A percentile compares a stretch with the other conserved stretches of the same genome.
Evolutionary conservation across 176 grass and related monocot genomes (phyloP).

Genomic region (Pharus latifolius): DNA sequence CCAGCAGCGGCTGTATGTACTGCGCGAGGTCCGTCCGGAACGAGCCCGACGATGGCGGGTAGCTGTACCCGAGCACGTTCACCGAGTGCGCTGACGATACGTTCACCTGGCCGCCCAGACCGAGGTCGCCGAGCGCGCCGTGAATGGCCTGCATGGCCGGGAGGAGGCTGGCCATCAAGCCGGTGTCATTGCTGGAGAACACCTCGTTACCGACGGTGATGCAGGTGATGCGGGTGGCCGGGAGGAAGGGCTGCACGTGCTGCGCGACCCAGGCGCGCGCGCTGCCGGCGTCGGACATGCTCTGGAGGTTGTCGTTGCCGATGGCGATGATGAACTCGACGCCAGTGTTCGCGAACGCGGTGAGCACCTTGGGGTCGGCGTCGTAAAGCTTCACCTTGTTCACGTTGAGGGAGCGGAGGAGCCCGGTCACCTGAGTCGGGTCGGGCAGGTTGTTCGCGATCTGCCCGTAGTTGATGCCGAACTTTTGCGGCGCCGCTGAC

Average conservation of each 20-base stretch:
- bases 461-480: conserved; percentile 87
- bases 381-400: conserved; percentile 83
- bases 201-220: conserved; percentile 85
- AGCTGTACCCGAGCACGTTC: conserved; percentile 49
- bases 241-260: conserved; percentile 58
- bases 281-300: conserved; percentile 16
- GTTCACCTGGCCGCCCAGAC: conserved; percentile 32
- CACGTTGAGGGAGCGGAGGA: conserved; percentile 59
- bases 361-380: conserved; percentile 52
- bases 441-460: conserved; percentile 67
- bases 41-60: conserved; percentile 56
- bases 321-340: conserved; percentile 77
- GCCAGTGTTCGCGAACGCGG: conserved; percentile 48
- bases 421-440: conserved; percentile 37
- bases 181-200: conserved; percentile 31
- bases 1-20: conserved; percentile 61
- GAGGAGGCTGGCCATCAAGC: conserved; percentile 45
- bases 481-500: conserved; percentile 34
- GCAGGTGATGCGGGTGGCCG: conserved; percentile 62
- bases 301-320: conserved; percentile 54
- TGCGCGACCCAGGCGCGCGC: conserved; percentile 60
- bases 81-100: conserved; percentile 62
- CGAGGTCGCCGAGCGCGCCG: conserved; percentile 31
- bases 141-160: conserved; percentile 63
- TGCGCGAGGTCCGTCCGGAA: conserved; percentile 47